phyloP scores from a whole-genome alignment of 2,329 filamentous ascomycete species.

The Fusarium equiseti region DNA sequence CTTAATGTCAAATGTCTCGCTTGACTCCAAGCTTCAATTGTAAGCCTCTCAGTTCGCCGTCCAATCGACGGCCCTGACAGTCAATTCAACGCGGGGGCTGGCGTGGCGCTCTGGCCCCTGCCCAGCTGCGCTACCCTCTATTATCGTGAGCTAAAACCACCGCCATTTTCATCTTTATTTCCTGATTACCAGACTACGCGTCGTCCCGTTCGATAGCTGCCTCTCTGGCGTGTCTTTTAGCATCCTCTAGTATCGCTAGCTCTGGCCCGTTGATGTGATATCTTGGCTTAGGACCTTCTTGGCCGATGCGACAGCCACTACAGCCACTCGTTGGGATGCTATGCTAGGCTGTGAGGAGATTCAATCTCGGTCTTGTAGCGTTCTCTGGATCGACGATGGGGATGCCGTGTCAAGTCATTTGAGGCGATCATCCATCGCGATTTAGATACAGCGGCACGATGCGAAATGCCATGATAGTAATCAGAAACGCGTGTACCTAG shows the following conservation, averaged over 20 bases:
- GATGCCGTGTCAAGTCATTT: conserved; percentile 7
- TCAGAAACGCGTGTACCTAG: conserved; percentile 4
- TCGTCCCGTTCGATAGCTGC: conserved; percentile 35
- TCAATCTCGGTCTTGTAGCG: conserved; percentile 6
- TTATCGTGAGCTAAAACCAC: conserved; percentile 18
- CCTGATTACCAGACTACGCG: conserved; percentile 22
- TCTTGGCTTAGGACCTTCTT: conserved; percentile 5
- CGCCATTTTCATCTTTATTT: conserved; percentile 21
- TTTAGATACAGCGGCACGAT: conserved; percentile 10
- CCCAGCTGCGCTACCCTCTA: conserved; percentile 29
- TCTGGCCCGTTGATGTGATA: conserved; percentile 9
- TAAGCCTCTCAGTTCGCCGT: background rate
- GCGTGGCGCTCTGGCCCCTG: conserved; percentile 35
- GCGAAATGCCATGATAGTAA: conserved; percentile 6
- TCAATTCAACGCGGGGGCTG: conserved; percentile 7
- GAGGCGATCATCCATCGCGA: conserved; percentile 3
- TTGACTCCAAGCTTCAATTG: conserved; percentile 18
- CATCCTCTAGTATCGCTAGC: conserved; percentile 8
- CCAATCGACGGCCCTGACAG: conserved; percentile 19
- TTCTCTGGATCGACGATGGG: conserved; percentile 33
- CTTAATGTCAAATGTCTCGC: conserved; percentile 22
- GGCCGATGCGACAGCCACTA: conserved; percentile 9
- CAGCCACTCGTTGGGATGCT: conserved; percentile 11
- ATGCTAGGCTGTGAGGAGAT: conserved; percentile 14
- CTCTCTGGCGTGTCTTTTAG: conserved; percentile 19